Evolutionary conservation across 352 stramenopile species (phyloP).

Genomic region (Phytophthora melonis): DNA sequence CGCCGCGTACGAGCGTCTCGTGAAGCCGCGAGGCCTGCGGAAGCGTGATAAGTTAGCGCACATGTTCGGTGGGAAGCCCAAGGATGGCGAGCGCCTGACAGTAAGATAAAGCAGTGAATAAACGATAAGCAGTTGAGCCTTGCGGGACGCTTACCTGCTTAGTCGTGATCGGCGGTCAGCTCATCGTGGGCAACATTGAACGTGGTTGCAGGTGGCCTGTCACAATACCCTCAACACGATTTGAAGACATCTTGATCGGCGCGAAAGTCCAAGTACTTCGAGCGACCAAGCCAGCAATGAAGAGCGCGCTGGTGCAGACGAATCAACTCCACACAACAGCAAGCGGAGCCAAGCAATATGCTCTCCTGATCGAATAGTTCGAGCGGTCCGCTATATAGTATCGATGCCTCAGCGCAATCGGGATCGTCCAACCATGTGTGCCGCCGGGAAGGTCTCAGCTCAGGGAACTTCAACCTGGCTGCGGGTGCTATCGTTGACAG

Average conservation of each 20-base stretch:
- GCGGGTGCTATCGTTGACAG: neutral
- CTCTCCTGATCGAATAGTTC: neutral
- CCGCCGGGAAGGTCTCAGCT: neutral
- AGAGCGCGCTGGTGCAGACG: neutral
- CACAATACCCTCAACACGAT: neutral
- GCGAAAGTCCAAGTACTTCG: neutral
- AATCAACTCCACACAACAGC: neutral
- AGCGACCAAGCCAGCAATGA: neutral
- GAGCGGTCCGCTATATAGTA: neutral
- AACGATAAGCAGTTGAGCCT: too few species aligned
- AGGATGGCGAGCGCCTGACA: neutral
- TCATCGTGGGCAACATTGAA: neutral
- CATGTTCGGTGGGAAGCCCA: slow-evolving; percentile 14
- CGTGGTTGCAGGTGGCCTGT: neutral
- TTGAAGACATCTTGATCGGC: neutral
- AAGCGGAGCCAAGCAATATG: neutral
- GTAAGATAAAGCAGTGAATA: neutral
- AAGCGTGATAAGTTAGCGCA: slow-evolving; percentile 31
- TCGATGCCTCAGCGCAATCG: neutral
- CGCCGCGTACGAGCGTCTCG: slow-evolving; percentile 32
- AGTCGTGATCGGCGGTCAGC: neutral
- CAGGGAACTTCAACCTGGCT: neutral
- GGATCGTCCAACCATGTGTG: neutral
- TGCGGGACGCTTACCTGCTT: slow-evolving; percentile 2
- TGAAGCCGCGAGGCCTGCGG: slow-evolving; percentile 16